phyloP scores from a whole-genome alignment of 495 filamentous ascomycete genomes.

The Margaritispora aquatica region DNA sequence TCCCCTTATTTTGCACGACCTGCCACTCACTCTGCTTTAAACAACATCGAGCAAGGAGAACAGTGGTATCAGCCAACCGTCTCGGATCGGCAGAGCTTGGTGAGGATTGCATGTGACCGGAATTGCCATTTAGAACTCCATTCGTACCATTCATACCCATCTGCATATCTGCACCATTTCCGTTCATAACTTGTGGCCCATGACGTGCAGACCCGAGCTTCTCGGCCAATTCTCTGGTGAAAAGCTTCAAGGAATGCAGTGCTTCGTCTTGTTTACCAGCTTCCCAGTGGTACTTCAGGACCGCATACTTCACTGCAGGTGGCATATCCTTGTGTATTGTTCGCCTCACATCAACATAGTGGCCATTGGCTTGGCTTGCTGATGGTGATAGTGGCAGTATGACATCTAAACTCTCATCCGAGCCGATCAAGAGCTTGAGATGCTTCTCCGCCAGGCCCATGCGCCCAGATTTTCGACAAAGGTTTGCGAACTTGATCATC shows the following conservation, averaged over 20 bases:
- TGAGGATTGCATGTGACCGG: neutral
- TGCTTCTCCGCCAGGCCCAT: slow-evolving; percentile 96
- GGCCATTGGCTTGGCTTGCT: neutral
- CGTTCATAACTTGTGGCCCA: slow-evolving; percentile 49
- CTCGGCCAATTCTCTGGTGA: slow-evolving; percentile 71
- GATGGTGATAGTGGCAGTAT: slow-evolving; percentile 40
- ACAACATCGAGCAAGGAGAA: slow-evolving; percentile 89
- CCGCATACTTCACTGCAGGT: slow-evolving; percentile 81
- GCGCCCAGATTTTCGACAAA: slow-evolving; percentile 91
- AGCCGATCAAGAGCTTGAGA: slow-evolving; percentile 61
- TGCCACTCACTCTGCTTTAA: slow-evolving; percentile 96
- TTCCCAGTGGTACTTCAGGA: slow-evolving; percentile 93
- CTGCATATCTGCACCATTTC: slow-evolving; percentile 38
- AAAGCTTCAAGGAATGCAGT: slow-evolving; percentile 70
- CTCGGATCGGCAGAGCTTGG: neutral
- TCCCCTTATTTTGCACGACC: slow-evolving; percentile 69
- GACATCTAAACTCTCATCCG: slow-evolving; percentile 55
- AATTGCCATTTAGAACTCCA: slow-evolving; percentile 31
- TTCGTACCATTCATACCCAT: slow-evolving; percentile 48
- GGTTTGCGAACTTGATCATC: slow-evolving; percentile 98
- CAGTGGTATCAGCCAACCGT: slow-evolving; percentile 51
- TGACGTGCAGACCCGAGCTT: slow-evolving; percentile 58
- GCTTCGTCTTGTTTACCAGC: slow-evolving; percentile 56
- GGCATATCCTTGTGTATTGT: slow-evolving; percentile 34
- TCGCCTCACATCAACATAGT: slow-evolving; percentile 23